Percentiles rank a stretch among this genome's conserved stretches.
Conservation (phyloP, 2,329 filamentous ascomycete genomes). For the Clonostachys sp. region DNA sequence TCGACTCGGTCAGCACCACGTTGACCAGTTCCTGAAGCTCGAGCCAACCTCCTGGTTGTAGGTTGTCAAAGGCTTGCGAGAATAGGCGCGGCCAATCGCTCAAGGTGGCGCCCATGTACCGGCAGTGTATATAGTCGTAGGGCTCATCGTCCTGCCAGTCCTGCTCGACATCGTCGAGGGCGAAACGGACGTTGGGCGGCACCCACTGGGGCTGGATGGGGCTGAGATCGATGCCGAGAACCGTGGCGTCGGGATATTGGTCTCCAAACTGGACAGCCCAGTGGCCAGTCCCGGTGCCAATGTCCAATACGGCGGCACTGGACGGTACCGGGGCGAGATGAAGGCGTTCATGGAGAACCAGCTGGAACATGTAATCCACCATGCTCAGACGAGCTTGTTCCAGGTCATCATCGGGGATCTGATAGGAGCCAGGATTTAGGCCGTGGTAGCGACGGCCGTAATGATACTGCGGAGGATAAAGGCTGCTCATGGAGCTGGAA, state of each 20-base stretch:
- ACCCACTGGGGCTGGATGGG: conserved; percentile 63
- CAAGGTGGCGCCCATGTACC: conserved; percentile 45
- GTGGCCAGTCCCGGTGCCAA: conserved; percentile 42
- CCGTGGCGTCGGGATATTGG: conserved; percentile 49
- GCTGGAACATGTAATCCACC: conserved; percentile 24
- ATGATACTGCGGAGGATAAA: no score
- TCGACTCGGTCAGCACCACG: no score
- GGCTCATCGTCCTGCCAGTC: conserved; percentile 48
- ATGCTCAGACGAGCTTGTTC: conserved; percentile 33
- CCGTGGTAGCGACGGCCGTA: no score
- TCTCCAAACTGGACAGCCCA: conserved; percentile 68
- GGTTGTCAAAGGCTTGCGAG: conserved; percentile 45
- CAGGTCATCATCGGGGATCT: conserved; percentile 28
- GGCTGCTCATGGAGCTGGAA: no score
- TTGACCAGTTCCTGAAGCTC: conserved; percentile 42
- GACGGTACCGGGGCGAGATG: no score
- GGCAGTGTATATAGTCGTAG: conserved; percentile 51
- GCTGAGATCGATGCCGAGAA: conserved; percentile 63
- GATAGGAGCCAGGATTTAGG: conserved; percentile 11
- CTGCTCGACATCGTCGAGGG: conserved; percentile 60
- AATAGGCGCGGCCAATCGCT: conserved; percentile 40
- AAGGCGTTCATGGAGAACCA: conserved; percentile 17
- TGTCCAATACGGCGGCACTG: conserved; percentile 15
- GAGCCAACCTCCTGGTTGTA: conserved; percentile 48
- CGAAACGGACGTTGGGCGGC: conserved; percentile 70